Conservation (phyloP, 306 rosid species). For the Cucurbita moschata region DNA sequence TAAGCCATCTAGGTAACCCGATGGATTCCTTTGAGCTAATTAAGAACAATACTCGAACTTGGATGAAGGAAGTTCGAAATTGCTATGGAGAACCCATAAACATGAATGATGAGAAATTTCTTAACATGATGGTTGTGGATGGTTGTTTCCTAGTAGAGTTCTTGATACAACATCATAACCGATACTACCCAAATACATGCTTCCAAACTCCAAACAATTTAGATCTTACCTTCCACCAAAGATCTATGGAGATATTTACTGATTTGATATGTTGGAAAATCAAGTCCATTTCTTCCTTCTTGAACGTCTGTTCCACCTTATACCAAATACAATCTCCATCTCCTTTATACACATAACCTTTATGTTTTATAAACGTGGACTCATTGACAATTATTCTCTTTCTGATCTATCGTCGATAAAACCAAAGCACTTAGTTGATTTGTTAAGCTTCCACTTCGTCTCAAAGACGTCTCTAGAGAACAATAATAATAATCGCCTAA, state of each 20-base stretch:
- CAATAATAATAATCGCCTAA: too few relatives aligned
- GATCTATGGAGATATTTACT: too few relatives aligned
- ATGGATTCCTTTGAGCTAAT: neutral
- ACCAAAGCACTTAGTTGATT: neutral
- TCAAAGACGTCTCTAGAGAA: too few relatives aligned
- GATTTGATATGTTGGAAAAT: constrained; percentile 26
- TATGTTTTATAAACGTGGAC: too few relatives aligned
- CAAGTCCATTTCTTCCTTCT: constrained; percentile 57
- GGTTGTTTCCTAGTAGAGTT: constrained; percentile 50
- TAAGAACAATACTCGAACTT: neutral
- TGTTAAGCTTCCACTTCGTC: too few relatives aligned
- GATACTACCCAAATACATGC: too few relatives aligned
- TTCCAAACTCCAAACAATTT: neutral
- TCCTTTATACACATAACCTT: too few relatives aligned
- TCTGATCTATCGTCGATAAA: too few relatives aligned
- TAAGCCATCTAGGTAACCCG: neutral
- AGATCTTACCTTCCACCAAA: neutral
- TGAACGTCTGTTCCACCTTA: constrained; percentile 5
- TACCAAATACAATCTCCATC: neutral
- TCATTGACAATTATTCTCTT: too few relatives aligned
- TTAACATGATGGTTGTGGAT: constrained; percentile 47
- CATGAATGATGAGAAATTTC: constrained; percentile 19
- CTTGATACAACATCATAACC: neutral
- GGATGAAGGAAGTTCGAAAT: constrained; percentile 19
- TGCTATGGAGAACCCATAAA: constrained; percentile 38